These are phyloP conservation scores for Scheffersomyces lignicola DNA, from an alignment of 1,139 yeast genomes.

Conservation along the genomic window DNA sequence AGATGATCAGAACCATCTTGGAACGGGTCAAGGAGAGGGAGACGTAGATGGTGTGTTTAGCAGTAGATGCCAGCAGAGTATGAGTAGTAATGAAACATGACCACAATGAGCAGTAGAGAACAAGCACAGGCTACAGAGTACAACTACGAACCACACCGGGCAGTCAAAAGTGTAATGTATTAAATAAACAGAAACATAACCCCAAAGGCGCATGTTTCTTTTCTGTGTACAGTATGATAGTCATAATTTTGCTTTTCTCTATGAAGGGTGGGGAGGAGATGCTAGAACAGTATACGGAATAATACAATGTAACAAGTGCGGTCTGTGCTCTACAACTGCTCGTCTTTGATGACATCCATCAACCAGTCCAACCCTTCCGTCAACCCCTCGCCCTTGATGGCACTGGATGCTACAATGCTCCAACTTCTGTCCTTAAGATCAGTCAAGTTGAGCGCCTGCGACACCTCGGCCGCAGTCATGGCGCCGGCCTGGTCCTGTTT, in stretches of 20 bases:
- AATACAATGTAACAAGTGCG: too few relatives aligned
- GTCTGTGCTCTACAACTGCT: constrained; percentile 51
- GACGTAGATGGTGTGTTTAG: too few relatives aligned
- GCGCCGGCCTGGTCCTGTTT: constrained; percentile 98
- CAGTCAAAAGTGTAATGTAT: too few relatives aligned
- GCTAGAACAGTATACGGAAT: too few relatives aligned
- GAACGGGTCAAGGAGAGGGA: constrained; percentile 49
- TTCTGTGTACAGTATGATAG: not conserved
- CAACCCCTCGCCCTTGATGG: constrained; percentile 93
- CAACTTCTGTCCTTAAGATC: constrained; percentile 94
- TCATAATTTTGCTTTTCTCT: constrained; percentile 3
- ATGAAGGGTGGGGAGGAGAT: too few relatives aligned
- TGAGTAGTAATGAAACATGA: too few relatives aligned
- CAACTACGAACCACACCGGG: not conserved
- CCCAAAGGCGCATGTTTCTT: not conserved
- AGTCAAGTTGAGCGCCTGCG: constrained; percentile 80
- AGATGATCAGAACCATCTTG: constrained; percentile 87
- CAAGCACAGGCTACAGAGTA: not conserved
- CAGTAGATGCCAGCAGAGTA: too few relatives aligned
- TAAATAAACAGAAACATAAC: too few relatives aligned
- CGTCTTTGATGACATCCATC: constrained; percentile 94
- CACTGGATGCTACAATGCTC: constrained; percentile 97
- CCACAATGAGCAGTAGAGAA: too few relatives aligned
- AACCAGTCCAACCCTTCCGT: constrained; percentile 97
- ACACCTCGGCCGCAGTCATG: constrained; percentile 89